Conservation (phyloP, 176 grass and related monocot species). For the Thalia dealbata region DNA sequence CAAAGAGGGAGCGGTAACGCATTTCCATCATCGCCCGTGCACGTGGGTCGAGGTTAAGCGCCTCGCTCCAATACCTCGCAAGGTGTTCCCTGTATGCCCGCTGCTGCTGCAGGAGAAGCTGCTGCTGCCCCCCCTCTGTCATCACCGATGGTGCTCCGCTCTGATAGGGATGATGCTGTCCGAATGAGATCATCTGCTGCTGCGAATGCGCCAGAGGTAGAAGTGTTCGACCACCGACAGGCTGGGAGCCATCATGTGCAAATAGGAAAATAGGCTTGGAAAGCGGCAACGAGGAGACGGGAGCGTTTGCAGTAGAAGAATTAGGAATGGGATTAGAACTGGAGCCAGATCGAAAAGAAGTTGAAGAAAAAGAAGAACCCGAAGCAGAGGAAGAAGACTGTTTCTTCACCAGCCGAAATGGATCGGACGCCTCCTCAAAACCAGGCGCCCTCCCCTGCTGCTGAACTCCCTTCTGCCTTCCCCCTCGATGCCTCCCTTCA, state of each 20-base stretch:
- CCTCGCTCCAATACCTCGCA: slow-evolving; percentile 62
- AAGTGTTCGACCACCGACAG: slow-evolving; percentile 21
- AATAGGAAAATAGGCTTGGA: slow-evolving; percentile 58
- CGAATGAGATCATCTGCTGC: slow-evolving; percentile 72
- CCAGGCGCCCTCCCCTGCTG: background rate
- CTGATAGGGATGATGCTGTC: slow-evolving; percentile 10
- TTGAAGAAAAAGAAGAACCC: slow-evolving; percentile 29
- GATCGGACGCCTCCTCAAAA: slow-evolving; percentile 18
- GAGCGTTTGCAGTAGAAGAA: background rate
- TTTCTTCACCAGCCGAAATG: slow-evolving; percentile 50
- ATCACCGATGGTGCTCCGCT: slow-evolving; percentile 30
- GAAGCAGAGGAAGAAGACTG: slow-evolving; percentile 39
- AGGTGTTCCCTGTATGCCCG: slow-evolving; percentile 5
- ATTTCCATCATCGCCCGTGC: slow-evolving; percentile 23
- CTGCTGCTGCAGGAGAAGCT: slow-evolving; percentile 23
- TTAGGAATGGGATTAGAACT: slow-evolving; percentile 42
- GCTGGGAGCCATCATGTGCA: slow-evolving; percentile 29
- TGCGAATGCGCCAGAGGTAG: slow-evolving; percentile 5
- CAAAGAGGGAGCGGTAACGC: slow-evolving; percentile 37
- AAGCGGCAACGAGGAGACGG: background rate
- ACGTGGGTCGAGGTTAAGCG: slow-evolving; percentile 63
- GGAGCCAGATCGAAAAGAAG: slow-evolving; percentile 26
- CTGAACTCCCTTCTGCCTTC: background rate
- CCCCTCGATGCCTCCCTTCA: background rate
- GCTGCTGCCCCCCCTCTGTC: slow-evolving; percentile 18